Percentiles rank a stretch among this genome's conserved stretches.
Evolutionary conservation across 2,329 filamentous ascomycete species (phyloP).

Genomic region (Cytospora piceicola): DNA sequence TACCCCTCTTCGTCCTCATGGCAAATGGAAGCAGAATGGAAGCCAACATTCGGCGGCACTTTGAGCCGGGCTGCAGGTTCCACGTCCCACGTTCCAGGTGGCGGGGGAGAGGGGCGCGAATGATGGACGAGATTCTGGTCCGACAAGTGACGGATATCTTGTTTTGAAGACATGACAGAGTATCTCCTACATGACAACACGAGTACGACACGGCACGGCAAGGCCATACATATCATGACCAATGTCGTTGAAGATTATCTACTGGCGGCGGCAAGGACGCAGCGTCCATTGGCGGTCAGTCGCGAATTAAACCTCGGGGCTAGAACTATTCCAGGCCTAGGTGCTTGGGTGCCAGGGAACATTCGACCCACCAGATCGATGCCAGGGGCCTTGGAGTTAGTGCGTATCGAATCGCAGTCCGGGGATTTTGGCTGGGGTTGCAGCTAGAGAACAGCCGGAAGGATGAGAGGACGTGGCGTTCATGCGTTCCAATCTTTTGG

Average conservation of each 20-base stretch:
- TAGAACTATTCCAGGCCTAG: constrained; percentile 18
- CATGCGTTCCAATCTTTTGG: neutral
- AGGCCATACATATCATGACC: neutral
- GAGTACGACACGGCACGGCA: constrained; percentile 3
- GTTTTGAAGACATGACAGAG: neutral
- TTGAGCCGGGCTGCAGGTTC: constrained; percentile 9
- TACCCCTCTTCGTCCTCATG: constrained; percentile 1
- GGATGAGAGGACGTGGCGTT: neutral
- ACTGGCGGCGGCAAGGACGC: constrained; percentile 1
- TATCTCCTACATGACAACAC: neutral
- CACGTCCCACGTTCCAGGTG: neutral
- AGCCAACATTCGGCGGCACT: constrained; percentile 2
- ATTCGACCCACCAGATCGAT: constrained; percentile 1
- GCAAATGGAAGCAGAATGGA: neutral
- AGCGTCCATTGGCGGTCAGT: neutral
- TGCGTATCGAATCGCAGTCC: constrained; percentile 4
- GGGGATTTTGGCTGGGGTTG: neutral
- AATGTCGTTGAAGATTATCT: neutral
- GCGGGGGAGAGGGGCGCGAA: neutral
- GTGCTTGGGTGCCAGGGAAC: constrained; percentile 8
- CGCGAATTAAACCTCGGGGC: constrained; percentile 4
- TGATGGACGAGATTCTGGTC: constrained; percentile 11
- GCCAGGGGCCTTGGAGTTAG: constrained; percentile 11
- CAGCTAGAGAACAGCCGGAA: neutral
- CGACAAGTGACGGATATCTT: constrained; percentile 19